A percentile compares a stretch with the other conserved stretches of the same genome.
These are phyloP conservation scores for Phytophthora melonis DNA, from an alignment of 352 stramenopile species.

Conservation along the genomic window DNA sequence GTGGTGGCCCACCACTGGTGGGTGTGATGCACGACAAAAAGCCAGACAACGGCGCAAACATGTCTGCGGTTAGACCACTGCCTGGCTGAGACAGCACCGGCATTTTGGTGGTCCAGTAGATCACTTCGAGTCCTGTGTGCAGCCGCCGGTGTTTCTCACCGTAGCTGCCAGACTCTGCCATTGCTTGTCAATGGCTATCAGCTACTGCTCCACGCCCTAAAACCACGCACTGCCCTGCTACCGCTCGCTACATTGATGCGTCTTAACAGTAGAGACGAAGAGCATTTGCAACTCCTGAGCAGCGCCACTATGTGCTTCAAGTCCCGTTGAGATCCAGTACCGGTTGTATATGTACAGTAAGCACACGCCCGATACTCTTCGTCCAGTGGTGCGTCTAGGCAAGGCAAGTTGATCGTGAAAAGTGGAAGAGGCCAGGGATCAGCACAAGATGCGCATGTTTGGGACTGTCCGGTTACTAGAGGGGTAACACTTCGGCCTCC, in stretches of 20 bases:
- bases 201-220: background rate
- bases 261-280: slow-evolving; percentile 8
- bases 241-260: background rate
- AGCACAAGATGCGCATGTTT: too few species aligned
- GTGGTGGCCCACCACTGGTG: slow-evolving; percentile 16
- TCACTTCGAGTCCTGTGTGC: background rate
- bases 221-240: background rate
- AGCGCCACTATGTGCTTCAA: slow-evolving; percentile 20
- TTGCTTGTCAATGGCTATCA: background rate
- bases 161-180: background rate
- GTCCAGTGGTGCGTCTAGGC: too few species aligned
- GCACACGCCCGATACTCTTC: too few species aligned
- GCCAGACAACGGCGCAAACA: slow-evolving; percentile 7
- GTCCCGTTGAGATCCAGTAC: too few species aligned
- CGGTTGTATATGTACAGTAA: too few species aligned
- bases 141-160: background rate
- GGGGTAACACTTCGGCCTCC: too few species aligned
- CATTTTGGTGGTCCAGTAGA: slow-evolving; percentile 1
- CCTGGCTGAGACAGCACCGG: background rate
- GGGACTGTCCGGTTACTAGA: too few species aligned
- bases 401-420: too few species aligned
- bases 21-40: slow-evolving; percentile 13
- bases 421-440: too few species aligned
- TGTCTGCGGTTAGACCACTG: background rate
- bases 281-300: slow-evolving; percentile 22